Percentiles rank a stretch among this genome's conserved stretches.
Evolutionary conservation across 208 protist genomes (phyloP).

Genomic region (Leishmania amazonensis): DNA sequence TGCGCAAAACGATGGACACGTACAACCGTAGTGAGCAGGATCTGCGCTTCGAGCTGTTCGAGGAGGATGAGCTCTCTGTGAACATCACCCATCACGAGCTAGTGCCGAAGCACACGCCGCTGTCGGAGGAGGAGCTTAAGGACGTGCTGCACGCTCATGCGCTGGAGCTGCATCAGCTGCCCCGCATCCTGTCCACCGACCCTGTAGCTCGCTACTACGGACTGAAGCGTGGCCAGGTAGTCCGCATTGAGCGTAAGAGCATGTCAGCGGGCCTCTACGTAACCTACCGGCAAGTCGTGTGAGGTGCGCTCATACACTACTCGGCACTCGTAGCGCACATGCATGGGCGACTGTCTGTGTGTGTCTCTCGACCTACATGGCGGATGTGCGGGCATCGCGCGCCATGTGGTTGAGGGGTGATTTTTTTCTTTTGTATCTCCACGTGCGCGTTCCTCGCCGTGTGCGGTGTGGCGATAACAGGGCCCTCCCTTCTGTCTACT

Average conservation of each 20-base stretch:
- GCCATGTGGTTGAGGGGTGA: not conserved
- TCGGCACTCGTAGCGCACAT: not conserved
- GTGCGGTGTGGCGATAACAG: not conserved
- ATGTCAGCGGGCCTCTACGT: slow-evolving; percentile 98
- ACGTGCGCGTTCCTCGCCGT: not conserved
- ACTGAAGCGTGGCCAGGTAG: slow-evolving; percentile 89
- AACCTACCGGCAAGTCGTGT: slow-evolving; percentile 97
- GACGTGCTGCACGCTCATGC: slow-evolving; percentile 92
- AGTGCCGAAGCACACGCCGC: slow-evolving; percentile 95
- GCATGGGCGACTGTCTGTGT: not conserved
- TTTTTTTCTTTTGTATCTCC: not conserved
- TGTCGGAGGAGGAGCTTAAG: slow-evolving; percentile 87
- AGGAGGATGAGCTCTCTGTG: slow-evolving; percentile 95
- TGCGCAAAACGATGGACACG: slow-evolving; percentile 70
- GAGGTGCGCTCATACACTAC: slow-evolving; percentile 12
- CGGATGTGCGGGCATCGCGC: not conserved
- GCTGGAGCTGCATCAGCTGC: slow-evolving; percentile 95
- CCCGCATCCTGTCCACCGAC: slow-evolving; percentile 94
- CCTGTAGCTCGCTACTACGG: slow-evolving; percentile 97
- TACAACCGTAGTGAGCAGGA: slow-evolving; percentile 65
- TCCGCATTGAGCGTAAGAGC: slow-evolving; percentile 96
- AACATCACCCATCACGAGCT: slow-evolving; percentile 98
- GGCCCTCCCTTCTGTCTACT: not conserved
- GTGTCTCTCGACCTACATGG: not conserved
- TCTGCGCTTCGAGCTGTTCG: slow-evolving; percentile 93